Conservation (phyloP, 208 protist species). For the Borovskyia barvae region DNA sequence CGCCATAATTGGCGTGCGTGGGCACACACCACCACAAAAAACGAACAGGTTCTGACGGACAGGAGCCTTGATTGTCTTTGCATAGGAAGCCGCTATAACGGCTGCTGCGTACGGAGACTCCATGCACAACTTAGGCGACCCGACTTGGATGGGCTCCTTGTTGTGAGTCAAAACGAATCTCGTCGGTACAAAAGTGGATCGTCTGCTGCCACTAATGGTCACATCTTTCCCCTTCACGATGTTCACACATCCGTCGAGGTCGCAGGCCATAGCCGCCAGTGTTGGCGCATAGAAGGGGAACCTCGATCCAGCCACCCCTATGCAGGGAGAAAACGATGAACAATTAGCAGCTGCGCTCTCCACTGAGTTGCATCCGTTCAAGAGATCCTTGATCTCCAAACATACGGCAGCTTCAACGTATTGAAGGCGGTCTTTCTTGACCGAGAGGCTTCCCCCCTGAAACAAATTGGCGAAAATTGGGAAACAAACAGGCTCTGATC, state of each 20-base stretch:
- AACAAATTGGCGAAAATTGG: conserved; percentile 72
- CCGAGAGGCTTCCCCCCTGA: conserved; percentile 25
- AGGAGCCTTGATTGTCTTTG: conserved; percentile 47
- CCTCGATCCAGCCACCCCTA: conserved; percentile 73
- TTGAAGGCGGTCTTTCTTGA: conserved; percentile 54
- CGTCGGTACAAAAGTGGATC: conserved; percentile 24
- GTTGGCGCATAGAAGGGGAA: conserved; percentile 83
- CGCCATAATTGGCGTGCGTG: conserved; percentile 37
- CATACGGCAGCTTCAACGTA: conserved; percentile 69
- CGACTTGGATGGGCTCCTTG: conserved; percentile 69
- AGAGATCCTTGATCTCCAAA: conserved; percentile 31
- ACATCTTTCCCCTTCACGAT: conserved; percentile 42
- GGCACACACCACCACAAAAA: conserved; percentile 56
- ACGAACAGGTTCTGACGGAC: conserved; percentile 46
- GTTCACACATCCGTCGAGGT: conserved; percentile 60
- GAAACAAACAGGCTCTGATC: conserved; percentile 45
- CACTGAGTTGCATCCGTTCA: conserved; percentile 21
- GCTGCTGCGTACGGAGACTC: conserved; percentile 41
- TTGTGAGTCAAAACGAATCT: conserved; percentile 62
- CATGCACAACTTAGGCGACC: conserved; percentile 50
- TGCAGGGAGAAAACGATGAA: conserved; percentile 37
- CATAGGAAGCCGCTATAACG: conserved; percentile 45
- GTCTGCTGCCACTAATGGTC: conserved; percentile 13
- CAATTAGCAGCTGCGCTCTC: conserved; percentile 11
- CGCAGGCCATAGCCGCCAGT: conserved; percentile 53